These are phyloP conservation scores for Haplosporangium sp. DNA, from an alignment of 371 early-diverging fungal genomes.

Conservation along the genomic window DNA sequence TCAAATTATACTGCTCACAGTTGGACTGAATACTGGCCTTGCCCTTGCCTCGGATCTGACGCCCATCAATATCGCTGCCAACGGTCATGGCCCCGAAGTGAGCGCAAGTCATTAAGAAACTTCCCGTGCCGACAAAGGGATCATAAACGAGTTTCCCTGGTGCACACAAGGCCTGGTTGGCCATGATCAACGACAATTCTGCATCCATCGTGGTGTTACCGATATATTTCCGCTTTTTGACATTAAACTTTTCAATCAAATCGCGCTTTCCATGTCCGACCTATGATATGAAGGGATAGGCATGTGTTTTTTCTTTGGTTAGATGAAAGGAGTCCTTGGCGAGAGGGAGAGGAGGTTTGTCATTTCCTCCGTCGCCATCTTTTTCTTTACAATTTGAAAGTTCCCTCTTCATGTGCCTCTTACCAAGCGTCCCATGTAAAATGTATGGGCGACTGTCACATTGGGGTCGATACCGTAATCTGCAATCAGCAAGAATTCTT, in stretches of 20 bases:
- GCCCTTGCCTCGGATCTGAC: constrained; percentile 95
- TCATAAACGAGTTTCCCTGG: constrained; percentile 91
- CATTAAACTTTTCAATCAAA: constrained; percentile 80
- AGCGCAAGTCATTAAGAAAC: constrained; percentile 90
- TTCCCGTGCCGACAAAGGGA: constrained; percentile 98
- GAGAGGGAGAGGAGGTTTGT: neutral
- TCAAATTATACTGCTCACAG: constrained; percentile 83
- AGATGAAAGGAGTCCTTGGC: neutral
- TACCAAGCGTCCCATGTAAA: constrained; percentile 82
- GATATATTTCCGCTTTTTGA: constrained; percentile 94
- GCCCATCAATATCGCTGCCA: constrained; percentile 97
- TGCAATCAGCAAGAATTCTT: constrained; percentile 80
- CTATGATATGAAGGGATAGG: constrained; percentile 13
- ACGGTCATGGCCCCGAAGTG: constrained; percentile 94
- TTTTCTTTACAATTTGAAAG: neutral
- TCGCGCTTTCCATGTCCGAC: constrained; percentile 79
- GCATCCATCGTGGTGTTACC: constrained; percentile 99
- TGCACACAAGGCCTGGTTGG: constrained; percentile 88
- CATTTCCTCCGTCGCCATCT: neutral
- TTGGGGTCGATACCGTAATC: constrained; percentile 74
- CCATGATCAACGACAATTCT: constrained; percentile 95
- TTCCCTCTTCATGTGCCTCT: constrained; percentile 1
- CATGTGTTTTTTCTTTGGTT: too few species aligned
- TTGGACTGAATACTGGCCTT: constrained; percentile 76
- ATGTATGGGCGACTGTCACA: constrained; percentile 54